Conservation (phyloP, 2,329 filamentous ascomycete species). For the Diaporthe caulivora region DNA sequence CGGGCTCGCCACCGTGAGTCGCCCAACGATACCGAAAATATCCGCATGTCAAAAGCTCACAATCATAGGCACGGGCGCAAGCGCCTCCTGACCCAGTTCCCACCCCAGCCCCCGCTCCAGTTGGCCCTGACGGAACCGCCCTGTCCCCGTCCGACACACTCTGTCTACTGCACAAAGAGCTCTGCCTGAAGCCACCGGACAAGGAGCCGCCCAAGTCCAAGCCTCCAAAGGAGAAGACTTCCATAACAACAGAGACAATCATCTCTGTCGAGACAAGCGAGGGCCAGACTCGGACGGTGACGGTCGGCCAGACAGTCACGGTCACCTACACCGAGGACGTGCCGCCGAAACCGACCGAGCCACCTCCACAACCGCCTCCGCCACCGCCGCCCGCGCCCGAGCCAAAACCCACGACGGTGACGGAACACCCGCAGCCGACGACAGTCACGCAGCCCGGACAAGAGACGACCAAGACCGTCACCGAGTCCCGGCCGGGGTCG, state of each 20-base stretch:
- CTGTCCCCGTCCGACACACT: neutral
- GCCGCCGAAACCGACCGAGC: neutral
- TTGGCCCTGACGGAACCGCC: neutral
- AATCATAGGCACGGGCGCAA: neutral
- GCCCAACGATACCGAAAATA: too few relatives aligned
- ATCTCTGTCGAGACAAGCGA: slow-evolving; percentile 15
- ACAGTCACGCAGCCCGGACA: slow-evolving; percentile 2
- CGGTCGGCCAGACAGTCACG: slow-evolving; percentile 2
- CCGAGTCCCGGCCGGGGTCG: neutral
- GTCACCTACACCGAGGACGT: slow-evolving; percentile 4
- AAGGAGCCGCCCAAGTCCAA: neutral
- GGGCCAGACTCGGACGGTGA: neutral
- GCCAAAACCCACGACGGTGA: slow-evolving; percentile 10
- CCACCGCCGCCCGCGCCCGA: neutral
- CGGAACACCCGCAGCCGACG: neutral
- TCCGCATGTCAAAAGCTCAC: neutral
- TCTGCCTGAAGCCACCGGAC: neutral
- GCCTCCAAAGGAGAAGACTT: neutral
- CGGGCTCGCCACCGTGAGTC: slow-evolving; percentile 1
- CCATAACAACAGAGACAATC: slow-evolving; percentile 4
- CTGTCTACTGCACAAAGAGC: slow-evolving; percentile 19
- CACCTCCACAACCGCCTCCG: neutral
- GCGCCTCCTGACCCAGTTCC: neutral
- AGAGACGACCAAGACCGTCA: slow-evolving; percentile 11
- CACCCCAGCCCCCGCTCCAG: neutral